Base-by-base conservation (phyloP, 2,329 filamentous ascomycete species). In the Fusarium sp. region DNA sequence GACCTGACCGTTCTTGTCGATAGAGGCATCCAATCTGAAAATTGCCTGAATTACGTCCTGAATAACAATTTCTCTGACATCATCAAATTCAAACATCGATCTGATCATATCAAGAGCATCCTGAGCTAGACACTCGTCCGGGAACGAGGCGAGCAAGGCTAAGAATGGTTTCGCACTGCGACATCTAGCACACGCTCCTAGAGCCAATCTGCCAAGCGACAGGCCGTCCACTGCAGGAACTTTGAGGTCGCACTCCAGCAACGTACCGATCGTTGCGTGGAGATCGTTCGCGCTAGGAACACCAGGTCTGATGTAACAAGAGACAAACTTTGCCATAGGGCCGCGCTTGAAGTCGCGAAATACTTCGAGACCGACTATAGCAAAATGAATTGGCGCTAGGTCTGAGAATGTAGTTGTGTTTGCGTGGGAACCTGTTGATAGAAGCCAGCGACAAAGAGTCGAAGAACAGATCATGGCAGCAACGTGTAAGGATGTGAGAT, bases 161-260 rank as follows among this genome's bases (percentile, higher is more conserved):
- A 21, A 9, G n/a, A 42, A 42, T 0, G 39, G 39, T 3, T n/a
- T 9, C 4, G 39, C 39, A 14, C 7, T 5, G 0, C n/a, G 13
- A 21, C 2, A 9, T 9, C 39, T 21, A 1, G 21, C 1, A 10
- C 39, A 42, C 21, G 39, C 6, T 7, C 21, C n/a, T 6, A 42
- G 1, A 8, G 39, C n/a, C 39, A 42, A 5, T 1, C 5, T 42
- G 12, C 39, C 39, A 4, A 42, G 14, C 8, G 39, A 42, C 7
- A 14, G 7, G 14, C 19, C 14, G 5, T 4, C 5, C 7, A 42
- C 39, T 5, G 39, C n/a, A 14, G 1, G 12, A 0, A 42, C 12
- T 14, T 42, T 42, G 0, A 21, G 2, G 12, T 21, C n/a, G 11
- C 5, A n/a, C 14, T 42, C 39, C 12, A 42, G 39, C 1, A 42